phyloP scores from a whole-genome alignment of 1,284 basidiomycete genomes.

The Bjerkandera adusta region DNA sequence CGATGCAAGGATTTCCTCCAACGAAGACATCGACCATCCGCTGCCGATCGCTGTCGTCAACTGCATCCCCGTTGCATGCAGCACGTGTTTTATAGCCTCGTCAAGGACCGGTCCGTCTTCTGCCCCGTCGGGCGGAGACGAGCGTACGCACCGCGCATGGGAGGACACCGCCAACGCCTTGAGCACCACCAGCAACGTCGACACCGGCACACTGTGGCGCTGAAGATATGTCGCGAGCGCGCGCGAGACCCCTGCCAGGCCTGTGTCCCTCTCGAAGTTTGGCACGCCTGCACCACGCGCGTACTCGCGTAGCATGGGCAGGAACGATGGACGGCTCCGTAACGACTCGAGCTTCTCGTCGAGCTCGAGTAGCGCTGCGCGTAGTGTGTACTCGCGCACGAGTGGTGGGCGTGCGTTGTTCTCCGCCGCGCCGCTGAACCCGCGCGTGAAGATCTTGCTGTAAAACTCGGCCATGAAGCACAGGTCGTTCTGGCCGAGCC shows the following conservation, averaged over 20 bases:
- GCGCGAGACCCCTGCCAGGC: constrained; percentile 27
- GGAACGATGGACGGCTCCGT: constrained; percentile 44
- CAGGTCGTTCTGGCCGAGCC: constrained; percentile 66
- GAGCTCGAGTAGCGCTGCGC: constrained; percentile 57
- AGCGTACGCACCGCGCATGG: constrained; percentile 48
- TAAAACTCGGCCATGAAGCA: constrained; percentile 74
- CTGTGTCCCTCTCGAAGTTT: constrained; percentile 3
- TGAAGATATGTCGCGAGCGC: constrained; percentile 59
- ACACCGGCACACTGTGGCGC: constrained; percentile 64
- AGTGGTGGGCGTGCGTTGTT: constrained; percentile 63
- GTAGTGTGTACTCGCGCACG: constrained; percentile 65
- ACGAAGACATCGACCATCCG: constrained; percentile 62
- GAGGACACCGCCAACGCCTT: constrained; percentile 59
- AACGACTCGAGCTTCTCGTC: constrained; percentile 53
- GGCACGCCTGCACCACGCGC: constrained; percentile 32
- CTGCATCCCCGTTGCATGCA: constrained; percentile 64
- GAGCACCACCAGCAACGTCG: constrained; percentile 57
- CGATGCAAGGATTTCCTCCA: constrained; percentile 58
- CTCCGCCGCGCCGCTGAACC: constrained; percentile 64
- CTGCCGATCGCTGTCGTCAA: constrained; percentile 64
- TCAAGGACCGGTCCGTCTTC: constrained; percentile 45
- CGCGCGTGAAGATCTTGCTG: constrained; percentile 63
- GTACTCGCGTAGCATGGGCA: constrained; percentile 48
- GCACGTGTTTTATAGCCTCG: constrained; percentile 62
- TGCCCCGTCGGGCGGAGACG: constrained; percentile 51